These are phyloP conservation scores for Spirogloea muscicola DNA, from an alignment of 139 green algal species.

Conservation along the genomic window DNA sequence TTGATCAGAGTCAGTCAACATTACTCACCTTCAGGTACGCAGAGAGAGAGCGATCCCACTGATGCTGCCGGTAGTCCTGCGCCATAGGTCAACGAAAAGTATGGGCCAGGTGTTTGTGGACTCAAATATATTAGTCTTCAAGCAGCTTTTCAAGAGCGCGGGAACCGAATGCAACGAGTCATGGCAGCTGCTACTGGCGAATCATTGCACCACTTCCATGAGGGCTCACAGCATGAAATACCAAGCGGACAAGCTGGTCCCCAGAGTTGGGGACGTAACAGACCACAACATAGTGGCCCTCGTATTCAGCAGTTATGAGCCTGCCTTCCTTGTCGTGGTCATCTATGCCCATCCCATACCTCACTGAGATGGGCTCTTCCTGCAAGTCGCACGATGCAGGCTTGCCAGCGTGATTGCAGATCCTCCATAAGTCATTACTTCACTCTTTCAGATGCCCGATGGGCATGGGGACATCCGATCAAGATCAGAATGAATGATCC, in stretches of 20 bases:
- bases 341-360: conserved; percentile 20
- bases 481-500: too few relatives aligned
- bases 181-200: not conserved
- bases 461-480: too few relatives aligned
- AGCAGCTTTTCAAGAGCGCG: not conserved
- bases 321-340: conserved; percentile 48
- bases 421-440: too few relatives aligned
- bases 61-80: conserved; percentile 39
- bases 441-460: too few relatives aligned
- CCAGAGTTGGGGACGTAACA: conserved; percentile 50
- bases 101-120: too few relatives aligned
- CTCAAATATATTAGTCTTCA: not conserved
- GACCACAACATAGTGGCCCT: conserved; percentile 37
- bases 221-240: not conserved
- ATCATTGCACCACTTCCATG: not conserved
- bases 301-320: conserved; percentile 46
- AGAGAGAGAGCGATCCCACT: conserved; percentile 45
- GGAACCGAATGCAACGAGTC: not conserved
- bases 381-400: too few relatives aligned
- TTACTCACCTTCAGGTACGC: conserved; percentile 39
- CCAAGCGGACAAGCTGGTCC: conserved; percentile 36
- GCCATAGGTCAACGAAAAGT: too few relatives aligned
- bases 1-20: too few relatives aligned
- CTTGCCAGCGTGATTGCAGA: too few relatives aligned
- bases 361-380: conserved; percentile 26